phyloP scores from a whole-genome alignment of 1,284 basidiomycete genomes.

The Cryptococcus neoformans region DNA sequence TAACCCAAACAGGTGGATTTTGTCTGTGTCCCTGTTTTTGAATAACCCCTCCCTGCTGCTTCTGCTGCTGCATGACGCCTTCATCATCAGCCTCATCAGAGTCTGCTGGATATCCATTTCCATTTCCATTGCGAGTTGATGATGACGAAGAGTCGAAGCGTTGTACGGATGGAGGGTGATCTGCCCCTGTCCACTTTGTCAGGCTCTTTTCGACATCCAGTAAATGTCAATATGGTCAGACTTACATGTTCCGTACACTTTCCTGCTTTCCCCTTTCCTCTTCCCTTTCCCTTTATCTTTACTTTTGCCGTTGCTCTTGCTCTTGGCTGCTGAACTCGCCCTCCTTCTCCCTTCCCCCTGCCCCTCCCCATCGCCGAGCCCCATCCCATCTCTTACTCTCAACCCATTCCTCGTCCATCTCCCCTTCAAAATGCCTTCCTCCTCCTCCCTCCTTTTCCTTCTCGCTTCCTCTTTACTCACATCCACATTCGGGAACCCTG shows the following conservation, averaged over 20 bases:
- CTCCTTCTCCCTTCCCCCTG: conserved; percentile 24
- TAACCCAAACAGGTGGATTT: no score
- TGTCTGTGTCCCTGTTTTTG: neutral
- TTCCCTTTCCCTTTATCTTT: conserved; percentile 24
- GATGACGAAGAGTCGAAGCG: no score
- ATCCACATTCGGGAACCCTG: conserved; percentile 85
- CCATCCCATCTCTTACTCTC: neutral
- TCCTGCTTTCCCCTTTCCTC: conserved; percentile 9
- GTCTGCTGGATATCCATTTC: no score
- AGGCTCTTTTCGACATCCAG: no score
- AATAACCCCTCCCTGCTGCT: neutral
- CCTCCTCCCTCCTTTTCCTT: conserved; percentile 39
- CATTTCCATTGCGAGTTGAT: no score
- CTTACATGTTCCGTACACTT: no score
- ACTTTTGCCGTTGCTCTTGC: conserved; percentile 6
- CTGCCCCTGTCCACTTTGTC: no score
- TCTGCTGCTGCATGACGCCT: neutral
- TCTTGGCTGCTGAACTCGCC: conserved; percentile 16
- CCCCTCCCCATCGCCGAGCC: conserved; percentile 19
- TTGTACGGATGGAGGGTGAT: no score
- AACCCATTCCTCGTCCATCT: conserved; percentile 62
- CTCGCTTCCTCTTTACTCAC: conserved; percentile 57
- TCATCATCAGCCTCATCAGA: no score
- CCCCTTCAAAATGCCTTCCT: conserved; percentile 52
- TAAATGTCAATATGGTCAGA: no score